Evolutionary conservation across 1,139 yeast genomes (phyloP).

Genomic region (Pichia inconspicua): DNA sequence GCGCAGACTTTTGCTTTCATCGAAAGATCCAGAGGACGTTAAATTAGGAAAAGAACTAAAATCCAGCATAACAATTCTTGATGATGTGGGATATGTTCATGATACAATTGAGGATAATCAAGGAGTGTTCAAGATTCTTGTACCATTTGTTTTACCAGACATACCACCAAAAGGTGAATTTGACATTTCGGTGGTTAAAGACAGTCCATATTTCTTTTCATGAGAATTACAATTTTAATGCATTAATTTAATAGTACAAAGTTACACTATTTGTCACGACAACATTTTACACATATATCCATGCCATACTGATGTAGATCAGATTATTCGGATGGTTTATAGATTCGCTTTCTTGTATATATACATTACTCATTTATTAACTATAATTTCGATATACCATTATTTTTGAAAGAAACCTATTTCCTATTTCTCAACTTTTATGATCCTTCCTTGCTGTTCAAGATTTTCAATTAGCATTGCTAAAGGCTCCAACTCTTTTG

Average conservation of each 20-base stretch:
- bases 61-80: conserved; percentile 69
- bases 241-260: conserved; percentile 44
- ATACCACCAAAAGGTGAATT: conserved; percentile 80
- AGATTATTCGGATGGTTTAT: background rate
- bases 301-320: background rate
- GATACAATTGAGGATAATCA: conserved; percentile 22
- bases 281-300: background rate
- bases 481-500: conserved; percentile 73
- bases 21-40: conserved; percentile 43
- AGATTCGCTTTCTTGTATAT: conserved; percentile 3
- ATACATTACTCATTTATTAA: background rate
- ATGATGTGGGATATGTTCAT: conserved; percentile 20
- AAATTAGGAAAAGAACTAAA: conserved; percentile 50
- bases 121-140: conserved; percentile 31
- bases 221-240: conserved; percentile 7
- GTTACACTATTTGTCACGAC: conserved; percentile 39
- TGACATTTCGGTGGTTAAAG: conserved; percentile 64
- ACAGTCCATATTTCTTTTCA: conserved; percentile 76
- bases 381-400: background rate
- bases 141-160: conserved; percentile 64
- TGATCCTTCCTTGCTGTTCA: conserved; percentile 79
- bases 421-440: conserved; percentile 15
- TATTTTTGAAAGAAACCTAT: background rate
- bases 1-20: conserved; percentile 49
- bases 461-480: conserved; percentile 67